A percentile compares a stretch with the other conserved stretches of the same genome.
Evolutionary conservation across 2,329 filamentous ascomycete genomes (phyloP).

Genomic region (Cordyceps fumosorosea): DNA sequence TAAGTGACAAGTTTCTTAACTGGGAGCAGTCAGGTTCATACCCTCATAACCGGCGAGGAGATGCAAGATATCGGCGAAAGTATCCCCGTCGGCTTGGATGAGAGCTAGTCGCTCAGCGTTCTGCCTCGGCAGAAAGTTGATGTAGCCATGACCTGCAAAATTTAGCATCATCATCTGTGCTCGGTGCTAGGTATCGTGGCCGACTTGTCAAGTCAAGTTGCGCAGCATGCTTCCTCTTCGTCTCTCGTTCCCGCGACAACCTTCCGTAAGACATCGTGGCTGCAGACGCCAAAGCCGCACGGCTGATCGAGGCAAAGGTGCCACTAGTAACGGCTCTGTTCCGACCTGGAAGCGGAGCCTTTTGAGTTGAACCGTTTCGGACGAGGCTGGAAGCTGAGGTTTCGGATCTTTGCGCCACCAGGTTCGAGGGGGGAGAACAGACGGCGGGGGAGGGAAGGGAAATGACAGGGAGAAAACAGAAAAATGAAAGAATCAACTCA

Average conservation of each 20-base stretch:
- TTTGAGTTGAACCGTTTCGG: neutral
- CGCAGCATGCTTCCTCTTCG: neutral
- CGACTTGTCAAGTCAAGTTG: neutral
- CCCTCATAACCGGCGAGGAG: slow-evolving; percentile 74
- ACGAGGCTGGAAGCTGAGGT: slow-evolving; percentile 6
- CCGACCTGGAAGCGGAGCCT: slow-evolving; percentile 1
- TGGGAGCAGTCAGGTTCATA: slow-evolving; percentile 19
- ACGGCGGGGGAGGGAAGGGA: neutral
- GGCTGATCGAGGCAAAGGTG: neutral
- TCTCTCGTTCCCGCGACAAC: neutral
- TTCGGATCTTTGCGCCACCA: neutral
- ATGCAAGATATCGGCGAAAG: slow-evolving; percentile 64
- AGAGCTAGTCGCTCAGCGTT: slow-evolving; percentile 40
- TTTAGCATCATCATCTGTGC: neutral
- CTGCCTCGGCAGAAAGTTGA: slow-evolving; percentile 48
- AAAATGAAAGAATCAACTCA: neutral
- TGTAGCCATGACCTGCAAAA: slow-evolving; percentile 24
- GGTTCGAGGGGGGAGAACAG: neutral
- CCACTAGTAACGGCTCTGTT: neutral
- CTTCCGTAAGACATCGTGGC: neutral
- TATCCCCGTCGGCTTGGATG: slow-evolving; percentile 53
- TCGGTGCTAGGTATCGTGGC: neutral
- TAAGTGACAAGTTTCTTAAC: slow-evolving; percentile 15
- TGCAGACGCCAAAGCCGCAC: neutral
- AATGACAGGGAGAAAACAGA: neutral